A percentile compares a stretch with the other conserved stretches of the same genome.
Evolutionary conservation across 768 basidiomycete species (phyloP).

Genomic region (Boletus tylopilopsis): DNA sequence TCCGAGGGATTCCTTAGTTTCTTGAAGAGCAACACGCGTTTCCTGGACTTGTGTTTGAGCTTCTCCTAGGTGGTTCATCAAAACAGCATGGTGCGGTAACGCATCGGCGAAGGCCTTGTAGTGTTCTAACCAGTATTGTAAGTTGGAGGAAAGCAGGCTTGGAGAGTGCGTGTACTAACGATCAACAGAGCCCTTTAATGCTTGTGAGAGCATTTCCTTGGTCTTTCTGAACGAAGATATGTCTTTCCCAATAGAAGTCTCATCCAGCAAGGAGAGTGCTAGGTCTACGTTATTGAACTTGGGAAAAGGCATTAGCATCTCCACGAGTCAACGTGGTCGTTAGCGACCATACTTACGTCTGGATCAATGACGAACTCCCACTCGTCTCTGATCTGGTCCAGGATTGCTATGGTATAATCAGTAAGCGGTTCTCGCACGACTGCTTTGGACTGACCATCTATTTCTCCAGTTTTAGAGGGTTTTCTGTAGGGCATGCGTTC

Average conservation of each 20-base stretch:
- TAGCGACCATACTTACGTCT: constrained; percentile 49
- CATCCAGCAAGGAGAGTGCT: constrained; percentile 84
- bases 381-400: constrained; percentile 82
- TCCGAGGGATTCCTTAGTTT: constrained; percentile 75
- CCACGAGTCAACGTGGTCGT: not conserved
- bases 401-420: constrained; percentile 49
- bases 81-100: constrained; percentile 81
- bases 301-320: constrained; percentile 8
- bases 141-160: constrained; percentile 1
- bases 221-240: constrained; percentile 74
- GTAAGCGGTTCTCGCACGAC: not conserved
- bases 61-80: constrained; percentile 65
- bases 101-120: constrained; percentile 96
- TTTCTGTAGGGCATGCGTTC: constrained; percentile 62
- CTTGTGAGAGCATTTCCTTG: constrained; percentile 72
- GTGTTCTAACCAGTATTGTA: constrained; percentile 52
- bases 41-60: constrained; percentile 73
- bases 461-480: constrained; percentile 66
- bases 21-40: constrained; percentile 66
- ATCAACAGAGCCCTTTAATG: constrained; percentile 85
- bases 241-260: constrained; percentile 66
- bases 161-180: constrained; percentile 46
- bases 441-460: constrained; percentile 63
- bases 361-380: constrained; percentile 87
- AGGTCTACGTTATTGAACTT: constrained; percentile 96